Conservation (phyloP, 768 basidiomycete species). For the Phaeotremella fagi region DNA sequence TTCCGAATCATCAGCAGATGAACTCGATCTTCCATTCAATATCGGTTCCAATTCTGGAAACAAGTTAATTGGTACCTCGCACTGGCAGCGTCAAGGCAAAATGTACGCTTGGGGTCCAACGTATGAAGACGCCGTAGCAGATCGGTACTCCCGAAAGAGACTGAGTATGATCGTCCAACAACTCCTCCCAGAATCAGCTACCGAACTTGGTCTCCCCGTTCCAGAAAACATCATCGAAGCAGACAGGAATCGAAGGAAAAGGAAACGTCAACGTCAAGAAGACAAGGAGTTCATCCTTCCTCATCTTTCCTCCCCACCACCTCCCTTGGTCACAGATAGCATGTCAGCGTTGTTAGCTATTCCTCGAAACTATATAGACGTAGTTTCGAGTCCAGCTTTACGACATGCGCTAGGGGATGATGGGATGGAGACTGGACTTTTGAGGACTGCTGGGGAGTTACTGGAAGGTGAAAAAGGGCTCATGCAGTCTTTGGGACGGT, state of each 20-base stretch:
- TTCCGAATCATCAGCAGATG: constrained; percentile 3
- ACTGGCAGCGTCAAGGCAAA: constrained; percentile 44
- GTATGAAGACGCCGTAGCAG: constrained; percentile 36
- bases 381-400: constrained; percentile 43
- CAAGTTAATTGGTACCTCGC: constrained; percentile 36
- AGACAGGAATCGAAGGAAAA: constrained; percentile 2
- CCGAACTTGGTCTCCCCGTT: constrained; percentile 26
- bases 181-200: constrained; percentile 35
- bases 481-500: constrained; percentile 38
- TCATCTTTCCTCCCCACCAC: constrained; percentile 39
- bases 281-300: constrained; percentile 24
- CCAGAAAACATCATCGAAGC: constrained; percentile 25
- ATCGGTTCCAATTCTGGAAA: constrained; percentile 39
- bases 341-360: constrained; percentile 35
- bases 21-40: constrained; percentile 6
- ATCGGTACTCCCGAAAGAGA: constrained; percentile 24
- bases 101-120: constrained; percentile 47
- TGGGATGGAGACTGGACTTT: constrained; percentile 44
- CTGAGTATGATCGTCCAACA: constrained; percentile 31
- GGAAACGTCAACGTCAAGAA: constrained; percentile 17
- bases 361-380: constrained; percentile 42
- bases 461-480: constrained; percentile 47
- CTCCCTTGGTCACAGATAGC: constrained; percentile 28
- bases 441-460: constrained; percentile 46
- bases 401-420: constrained; percentile 46